These are phyloP conservation scores for Candida sp. DNA, from an alignment of 1,139 yeast genomes.

Conservation along the genomic window DNA sequence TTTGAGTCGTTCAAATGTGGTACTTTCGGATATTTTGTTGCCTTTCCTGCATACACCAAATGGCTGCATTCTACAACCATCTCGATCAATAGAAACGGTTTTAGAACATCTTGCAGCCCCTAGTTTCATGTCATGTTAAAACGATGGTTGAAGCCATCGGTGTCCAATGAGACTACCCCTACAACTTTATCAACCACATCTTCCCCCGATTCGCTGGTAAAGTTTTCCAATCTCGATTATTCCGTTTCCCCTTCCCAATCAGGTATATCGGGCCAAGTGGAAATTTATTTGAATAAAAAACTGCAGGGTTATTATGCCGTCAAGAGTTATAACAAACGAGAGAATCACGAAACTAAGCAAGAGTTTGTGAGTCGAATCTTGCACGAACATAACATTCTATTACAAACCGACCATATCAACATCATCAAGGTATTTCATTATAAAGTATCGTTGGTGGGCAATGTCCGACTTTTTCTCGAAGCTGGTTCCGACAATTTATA, in stretches of 20 bases:
- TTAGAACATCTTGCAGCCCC: too few relatives aligned
- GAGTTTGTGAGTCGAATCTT: constrained; percentile 35
- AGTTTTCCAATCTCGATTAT: not conserved
- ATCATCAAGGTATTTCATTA: constrained; percentile 28
- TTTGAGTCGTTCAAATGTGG: too few relatives aligned
- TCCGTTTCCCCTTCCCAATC: not conserved
- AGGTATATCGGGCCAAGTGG: constrained; percentile 45
- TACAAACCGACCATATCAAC: constrained; percentile 28
- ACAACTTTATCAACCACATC: not conserved
- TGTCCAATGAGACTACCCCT: not conserved
- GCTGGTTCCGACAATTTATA: constrained; percentile 27
- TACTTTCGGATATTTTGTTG: too few relatives aligned
- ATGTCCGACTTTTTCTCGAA: constrained; percentile 26
- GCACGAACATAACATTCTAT: constrained; percentile 33
- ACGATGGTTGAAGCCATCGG: not conserved
- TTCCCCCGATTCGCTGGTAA: not conserved
- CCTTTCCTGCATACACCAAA: too few relatives aligned
- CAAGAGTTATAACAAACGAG: constrained; percentile 36
- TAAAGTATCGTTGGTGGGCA: constrained; percentile 15
- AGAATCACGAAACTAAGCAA: constrained; percentile 27
- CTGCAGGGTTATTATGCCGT: constrained; percentile 27
- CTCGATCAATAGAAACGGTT: too few relatives aligned
- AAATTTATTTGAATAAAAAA: constrained; percentile 20
- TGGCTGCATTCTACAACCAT: too few relatives aligned
- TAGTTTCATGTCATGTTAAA: not conserved